Evolutionary conservation across 2,329 filamentous ascomycete genomes (phyloP).

Genomic region (Epichloe baconii): DNA sequence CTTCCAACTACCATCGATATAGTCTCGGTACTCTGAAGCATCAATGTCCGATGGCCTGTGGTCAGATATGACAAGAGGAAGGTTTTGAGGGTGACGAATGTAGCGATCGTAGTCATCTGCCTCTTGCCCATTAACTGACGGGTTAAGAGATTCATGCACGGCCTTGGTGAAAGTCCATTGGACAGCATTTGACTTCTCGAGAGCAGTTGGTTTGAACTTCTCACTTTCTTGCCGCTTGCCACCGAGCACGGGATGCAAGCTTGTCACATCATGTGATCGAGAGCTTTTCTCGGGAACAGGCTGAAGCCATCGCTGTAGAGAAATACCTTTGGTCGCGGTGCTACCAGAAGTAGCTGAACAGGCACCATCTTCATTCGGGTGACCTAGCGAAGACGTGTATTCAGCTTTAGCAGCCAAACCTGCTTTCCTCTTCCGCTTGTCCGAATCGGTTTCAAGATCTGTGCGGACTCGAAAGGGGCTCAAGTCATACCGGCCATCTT

Average conservation of each 20-base stretch:
- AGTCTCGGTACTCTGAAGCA: constrained; percentile 62
- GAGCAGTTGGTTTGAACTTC: constrained; percentile 42
- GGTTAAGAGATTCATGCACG: constrained; percentile 74
- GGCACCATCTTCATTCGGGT: constrained; percentile 25
- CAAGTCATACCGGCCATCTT: constrained; percentile 65
- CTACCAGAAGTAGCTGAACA: constrained; percentile 26
- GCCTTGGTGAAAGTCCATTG: constrained; percentile 85
- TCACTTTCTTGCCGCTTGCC: neutral
- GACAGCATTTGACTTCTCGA: constrained; percentile 68
- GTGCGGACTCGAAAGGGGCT: constrained; percentile 78
- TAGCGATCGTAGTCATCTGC: constrained; percentile 80
- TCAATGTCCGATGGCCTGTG: constrained; percentile 49
- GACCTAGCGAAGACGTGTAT: constrained; percentile 22
- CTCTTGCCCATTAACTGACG: constrained; percentile 63
- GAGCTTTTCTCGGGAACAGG: constrained; percentile 26
- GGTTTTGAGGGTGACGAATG: constrained; percentile 74
- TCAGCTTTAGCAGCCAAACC: constrained; percentile 59
- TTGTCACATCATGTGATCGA: neutral
- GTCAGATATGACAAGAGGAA: constrained; percentile 67
- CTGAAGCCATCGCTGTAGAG: constrained; percentile 50
- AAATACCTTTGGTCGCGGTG: constrained; percentile 33
- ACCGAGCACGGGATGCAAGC: neutral
- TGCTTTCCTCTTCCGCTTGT: constrained; percentile 51
- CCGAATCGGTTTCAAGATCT: constrained; percentile 44
- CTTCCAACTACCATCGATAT: constrained; percentile 57